Evolutionary conservation across 495 filamentous ascomycete genomes (phyloP).

Genomic region (Aspergillus sclerotiicarbonarius): DNA sequence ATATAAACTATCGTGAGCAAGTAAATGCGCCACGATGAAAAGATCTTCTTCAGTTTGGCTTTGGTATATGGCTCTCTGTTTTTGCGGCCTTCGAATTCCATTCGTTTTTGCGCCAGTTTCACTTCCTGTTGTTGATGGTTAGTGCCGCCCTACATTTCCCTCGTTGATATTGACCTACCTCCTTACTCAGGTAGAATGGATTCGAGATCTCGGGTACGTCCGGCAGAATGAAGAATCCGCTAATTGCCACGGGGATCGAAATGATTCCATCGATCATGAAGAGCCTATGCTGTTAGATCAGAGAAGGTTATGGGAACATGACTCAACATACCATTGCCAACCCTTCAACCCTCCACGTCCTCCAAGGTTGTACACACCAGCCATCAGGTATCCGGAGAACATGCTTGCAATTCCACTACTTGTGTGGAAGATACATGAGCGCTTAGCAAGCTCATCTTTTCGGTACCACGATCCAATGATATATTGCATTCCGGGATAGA

Average conservation of each 20-base stretch:
- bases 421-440: conserved; percentile 63
- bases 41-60: conserved; percentile 50
- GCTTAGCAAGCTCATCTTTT: conserved; percentile 54
- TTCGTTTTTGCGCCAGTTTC: conserved; percentile 41
- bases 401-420: conserved; percentile 52
- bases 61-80: conserved; percentile 45
- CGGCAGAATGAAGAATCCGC: conserved; percentile 59
- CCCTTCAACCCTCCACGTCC: conserved; percentile 47
- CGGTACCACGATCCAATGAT: conserved; percentile 52
- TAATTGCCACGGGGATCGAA: conserved; percentile 47
- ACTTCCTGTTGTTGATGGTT: conserved; percentile 36
- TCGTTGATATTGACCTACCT: conserved; percentile 21
- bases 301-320: neutral
- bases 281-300: conserved; percentile 23
- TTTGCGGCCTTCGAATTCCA: conserved; percentile 47
- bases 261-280: conserved; percentile 48
- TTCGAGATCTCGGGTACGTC: conserved; percentile 59
- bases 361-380: conserved; percentile 50
- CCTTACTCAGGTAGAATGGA: conserved; percentile 48
- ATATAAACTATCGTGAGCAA: conserved; percentile 45
- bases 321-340: conserved; percentile 40
- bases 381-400: conserved; percentile 59
- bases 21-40: conserved; percentile 54
- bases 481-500: conserved; percentile 48
- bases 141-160: no score